A percentile compares a stretch with the other conserved stretches of the same genome.
Evolutionary conservation across 768 basidiomycete genomes (phyloP).

Genomic region (Agrocybe praecox): DNA sequence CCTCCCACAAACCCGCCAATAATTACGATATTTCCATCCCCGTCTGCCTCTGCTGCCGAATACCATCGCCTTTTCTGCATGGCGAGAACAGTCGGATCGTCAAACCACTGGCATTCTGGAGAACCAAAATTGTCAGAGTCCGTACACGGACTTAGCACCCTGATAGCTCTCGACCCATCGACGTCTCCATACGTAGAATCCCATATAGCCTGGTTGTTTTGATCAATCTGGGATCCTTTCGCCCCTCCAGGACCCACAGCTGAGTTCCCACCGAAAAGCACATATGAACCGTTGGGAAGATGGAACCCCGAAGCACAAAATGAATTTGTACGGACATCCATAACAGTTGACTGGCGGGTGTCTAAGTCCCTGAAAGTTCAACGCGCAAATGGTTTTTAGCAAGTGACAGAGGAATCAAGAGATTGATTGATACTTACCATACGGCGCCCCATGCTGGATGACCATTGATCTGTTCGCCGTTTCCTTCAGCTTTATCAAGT

Average conservation of each 20-base stretch:
- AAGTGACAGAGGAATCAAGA: too few species aligned
- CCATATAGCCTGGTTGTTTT: slow-evolving; percentile 49
- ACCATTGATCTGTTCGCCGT: slow-evolving; percentile 61
- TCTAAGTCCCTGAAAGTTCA: slow-evolving; percentile 54
- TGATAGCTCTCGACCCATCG: slow-evolving; percentile 80
- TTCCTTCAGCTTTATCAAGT: slow-evolving; percentile 88
- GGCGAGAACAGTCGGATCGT: slow-evolving; percentile 58
- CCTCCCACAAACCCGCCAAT: slow-evolving; percentile 83
- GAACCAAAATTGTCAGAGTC: slow-evolving; percentile 47
- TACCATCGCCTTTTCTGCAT: slow-evolving; percentile 81
- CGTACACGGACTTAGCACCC: slow-evolving; percentile 79
- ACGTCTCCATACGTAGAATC: slow-evolving; percentile 77
- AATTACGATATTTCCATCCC: slow-evolving; percentile 77
- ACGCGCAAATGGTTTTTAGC: background rate
- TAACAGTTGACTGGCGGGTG: slow-evolving; percentile 56
- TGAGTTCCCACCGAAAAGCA: slow-evolving; percentile 77
- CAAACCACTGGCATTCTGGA: slow-evolving; percentile 70
- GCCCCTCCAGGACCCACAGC: slow-evolving; percentile 70
- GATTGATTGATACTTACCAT: slow-evolving; percentile 58
- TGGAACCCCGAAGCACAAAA: slow-evolving; percentile 88
- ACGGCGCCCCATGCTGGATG: slow-evolving; percentile 79
- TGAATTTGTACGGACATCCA: slow-evolving; percentile 74
- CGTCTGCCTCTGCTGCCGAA: slow-evolving; percentile 71
- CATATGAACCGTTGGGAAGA: slow-evolving; percentile 76
- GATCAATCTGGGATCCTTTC: slow-evolving; percentile 52